Percentiles rank a stretch among this genome's conserved stretches.
These are phyloP conservation scores for Saposhnikovia divaricata DNA, from an alignment of 129 eudicot genomes.

Conservation along the genomic window DNA sequence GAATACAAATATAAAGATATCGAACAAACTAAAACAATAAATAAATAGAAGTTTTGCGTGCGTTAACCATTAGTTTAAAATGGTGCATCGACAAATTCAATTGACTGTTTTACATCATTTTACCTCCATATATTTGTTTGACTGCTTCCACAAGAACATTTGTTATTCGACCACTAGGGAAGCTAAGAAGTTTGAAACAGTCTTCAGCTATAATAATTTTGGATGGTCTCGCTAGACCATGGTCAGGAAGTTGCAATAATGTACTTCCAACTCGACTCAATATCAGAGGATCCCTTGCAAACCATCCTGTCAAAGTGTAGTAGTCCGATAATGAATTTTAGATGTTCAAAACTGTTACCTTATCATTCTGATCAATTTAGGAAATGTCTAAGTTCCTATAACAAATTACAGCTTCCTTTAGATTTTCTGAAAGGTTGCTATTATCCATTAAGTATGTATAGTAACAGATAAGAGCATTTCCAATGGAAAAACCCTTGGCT, in stretches of 20 bases:
- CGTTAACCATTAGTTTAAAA: background rate
- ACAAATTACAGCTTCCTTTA: background rate
- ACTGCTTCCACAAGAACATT: slow-evolving; percentile 36
- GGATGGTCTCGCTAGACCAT: slow-evolving; percentile 29
- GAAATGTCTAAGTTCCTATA: background rate
- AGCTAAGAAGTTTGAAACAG: slow-evolving; percentile 69
- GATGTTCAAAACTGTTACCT: background rate
- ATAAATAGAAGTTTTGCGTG: background rate
- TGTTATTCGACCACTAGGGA: slow-evolving; percentile 43
- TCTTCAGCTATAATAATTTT: slow-evolving; percentile 64
- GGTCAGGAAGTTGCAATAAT: slow-evolving; percentile 38
- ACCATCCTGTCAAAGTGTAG: slow-evolving; percentile 59
- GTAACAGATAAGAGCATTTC: no score
- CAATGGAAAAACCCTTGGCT: no score
- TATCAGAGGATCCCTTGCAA: slow-evolving; percentile 64
- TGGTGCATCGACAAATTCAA: background rate
- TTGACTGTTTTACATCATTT: background rate
- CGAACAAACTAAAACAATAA: background rate
- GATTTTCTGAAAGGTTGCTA: no score
- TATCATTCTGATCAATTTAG: slow-evolving; percentile 1
- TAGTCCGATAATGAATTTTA: background rate
- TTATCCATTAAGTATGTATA: no score
- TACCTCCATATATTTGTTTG: slow-evolving; percentile 69
- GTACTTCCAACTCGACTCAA: slow-evolving; percentile 60
- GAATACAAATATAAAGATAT: background rate